A percentile compares a stretch with the other conserved stretches of the same genome.
phyloP scores from a whole-genome alignment of 1,284 basidiomycete genomes.

The Trametes hirsuta region DNA sequence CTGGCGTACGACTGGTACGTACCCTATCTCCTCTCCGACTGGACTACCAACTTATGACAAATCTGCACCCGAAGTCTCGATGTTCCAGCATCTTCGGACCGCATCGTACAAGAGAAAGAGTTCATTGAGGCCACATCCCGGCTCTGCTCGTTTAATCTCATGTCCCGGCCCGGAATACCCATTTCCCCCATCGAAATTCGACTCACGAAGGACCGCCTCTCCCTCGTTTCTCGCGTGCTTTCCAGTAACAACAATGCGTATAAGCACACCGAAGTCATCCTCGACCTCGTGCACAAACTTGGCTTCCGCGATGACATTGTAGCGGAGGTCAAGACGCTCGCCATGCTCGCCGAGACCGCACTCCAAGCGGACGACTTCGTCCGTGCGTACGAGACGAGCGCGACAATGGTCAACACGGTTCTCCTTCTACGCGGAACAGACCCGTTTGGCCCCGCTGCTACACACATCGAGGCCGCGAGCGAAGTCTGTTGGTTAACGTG shows the following conservation, averaged over 20 bases:
- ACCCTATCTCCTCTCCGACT: constrained; percentile 15
- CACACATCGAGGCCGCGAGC: constrained; percentile 59
- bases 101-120: constrained; percentile 73
- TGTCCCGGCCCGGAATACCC: constrained; percentile 71
- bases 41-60: neutral
- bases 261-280: constrained; percentile 86
- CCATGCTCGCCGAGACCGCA: constrained; percentile 88
- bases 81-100: constrained; percentile 68
- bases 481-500: constrained; percentile 88
- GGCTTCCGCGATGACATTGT: constrained; percentile 73
- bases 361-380: constrained; percentile 79
- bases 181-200: constrained; percentile 92
- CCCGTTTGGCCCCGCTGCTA: constrained; percentile 43
- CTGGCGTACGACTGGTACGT: constrained; percentile 91
- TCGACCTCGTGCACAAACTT: constrained; percentile 87
- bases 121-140: constrained; percentile 95
- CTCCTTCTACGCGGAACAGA: constrained; percentile 45
- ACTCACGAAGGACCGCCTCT: constrained; percentile 83
- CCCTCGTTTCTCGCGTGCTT: constrained; percentile 80
- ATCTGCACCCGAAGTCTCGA: constrained; percentile 58
- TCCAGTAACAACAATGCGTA: constrained; percentile 84
- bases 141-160: constrained; percentile 82
- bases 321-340: constrained; percentile 80
- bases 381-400: constrained; percentile 71
- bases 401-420: constrained; percentile 73